phyloP scores from a whole-genome alignment of 768 basidiomycete species.

The Boletales sp. region DNA sequence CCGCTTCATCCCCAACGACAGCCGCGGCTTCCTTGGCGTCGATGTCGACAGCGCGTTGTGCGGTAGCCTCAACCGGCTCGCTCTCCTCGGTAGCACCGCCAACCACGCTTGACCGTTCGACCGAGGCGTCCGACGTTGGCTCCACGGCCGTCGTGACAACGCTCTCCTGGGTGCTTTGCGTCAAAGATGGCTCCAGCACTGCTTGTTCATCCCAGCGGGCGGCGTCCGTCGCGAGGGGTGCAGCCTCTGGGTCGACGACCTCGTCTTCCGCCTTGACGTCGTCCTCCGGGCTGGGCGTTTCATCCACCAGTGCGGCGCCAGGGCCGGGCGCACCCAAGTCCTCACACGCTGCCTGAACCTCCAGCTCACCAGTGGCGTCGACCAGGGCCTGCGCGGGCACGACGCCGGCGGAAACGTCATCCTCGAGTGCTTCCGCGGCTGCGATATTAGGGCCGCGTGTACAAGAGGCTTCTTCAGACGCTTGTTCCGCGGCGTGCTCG shows the following conservation, averaged over 20 bases:
- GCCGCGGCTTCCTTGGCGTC: neutral
- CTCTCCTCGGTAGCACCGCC: too few relatives aligned
- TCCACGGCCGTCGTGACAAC: too few relatives aligned
- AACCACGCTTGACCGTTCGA: too few relatives aligned
- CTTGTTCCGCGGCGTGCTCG: conserved; percentile 8
- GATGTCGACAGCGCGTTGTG: too few relatives aligned
- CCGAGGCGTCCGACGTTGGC: too few relatives aligned
- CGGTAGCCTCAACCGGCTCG: too few relatives aligned
- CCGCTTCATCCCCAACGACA: neutral
- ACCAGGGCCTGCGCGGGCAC: neutral
- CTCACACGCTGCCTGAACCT: conserved; percentile 1
- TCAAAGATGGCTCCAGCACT: too few relatives aligned
- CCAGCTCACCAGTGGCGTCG: neutral
- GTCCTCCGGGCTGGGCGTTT: neutral
- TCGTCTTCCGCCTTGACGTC: neutral
- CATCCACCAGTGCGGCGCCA: conserved; percentile 2
- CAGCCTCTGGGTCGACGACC: neutral
- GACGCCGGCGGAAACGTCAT: neutral
- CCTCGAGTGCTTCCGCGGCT: neutral
- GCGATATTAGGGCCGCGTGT: too few relatives aligned
- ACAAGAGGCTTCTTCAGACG: conserved; percentile 1
- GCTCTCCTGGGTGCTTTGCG: too few relatives aligned
- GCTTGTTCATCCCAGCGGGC: too few relatives aligned
- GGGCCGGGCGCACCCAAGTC: neutral
- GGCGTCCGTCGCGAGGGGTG: too few relatives aligned